Base-by-base conservation (phyloP, 73 alveolate genomes). In the Durusdinium trenchii region DNA sequence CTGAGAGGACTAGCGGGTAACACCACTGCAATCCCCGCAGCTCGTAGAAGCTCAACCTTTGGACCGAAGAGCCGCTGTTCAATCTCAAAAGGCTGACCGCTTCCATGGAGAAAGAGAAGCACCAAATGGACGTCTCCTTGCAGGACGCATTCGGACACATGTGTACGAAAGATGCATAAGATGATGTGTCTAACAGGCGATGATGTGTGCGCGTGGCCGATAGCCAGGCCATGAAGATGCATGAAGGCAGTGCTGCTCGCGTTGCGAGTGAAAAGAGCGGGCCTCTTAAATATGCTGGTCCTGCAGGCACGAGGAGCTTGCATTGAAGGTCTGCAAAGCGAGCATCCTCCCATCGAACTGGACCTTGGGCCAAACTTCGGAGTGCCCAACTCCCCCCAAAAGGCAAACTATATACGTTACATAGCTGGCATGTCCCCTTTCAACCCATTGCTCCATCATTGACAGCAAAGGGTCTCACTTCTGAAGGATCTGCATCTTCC, bases 1-100 rank as follows among this genome's bases (percentile, higher is more conserved):
- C 51, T 73, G 75, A 90, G n/a, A 30, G 75, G 96, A 71, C 96
- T 90, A 32, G 96, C 96, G 28, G 96, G 96, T 28, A 90, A 71
- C 82, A 90, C 96, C 73, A 90, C 54, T 43, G 96, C 96, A 50
- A 90, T 42, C 7, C 96, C 96, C 30, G 57, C 40, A 7, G 86
- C n/a, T 32, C 62, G 73, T 35, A 90, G 51, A 35, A 86, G 38
- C 30, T 43, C 69, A 38, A 73, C 86, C 46, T 86, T 48, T 3
- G 96, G 86, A 30, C 91, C 91, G 35, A 81, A 81, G 47, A 81
- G 30, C 50, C 91, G 91, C 47, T 90, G 86, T 73, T 90, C 96
- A 26, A 90, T 75, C 28, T 50, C 73, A 67, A 90, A 90, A 26
- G 96, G 96, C 43, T 51, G 45, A 28, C 96, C 96, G 42, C 96